These are phyloP conservation scores for Adansonia gregorii DNA, from an alignment of 441 rosid genomes.

Conservation along the genomic window DNA sequence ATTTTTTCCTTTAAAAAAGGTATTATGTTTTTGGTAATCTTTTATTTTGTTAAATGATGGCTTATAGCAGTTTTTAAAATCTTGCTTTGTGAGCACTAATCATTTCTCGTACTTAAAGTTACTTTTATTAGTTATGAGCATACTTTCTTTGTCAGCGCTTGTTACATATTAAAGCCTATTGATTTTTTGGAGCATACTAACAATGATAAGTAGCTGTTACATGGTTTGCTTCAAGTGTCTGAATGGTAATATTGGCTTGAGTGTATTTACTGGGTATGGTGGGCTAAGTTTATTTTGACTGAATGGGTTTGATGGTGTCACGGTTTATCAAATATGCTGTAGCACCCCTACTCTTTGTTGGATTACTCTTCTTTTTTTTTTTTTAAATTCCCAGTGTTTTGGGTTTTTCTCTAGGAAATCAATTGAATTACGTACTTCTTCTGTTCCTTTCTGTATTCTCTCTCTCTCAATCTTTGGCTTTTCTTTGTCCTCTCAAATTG, in stretches of 20 bases:
- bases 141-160: slow-evolving; percentile 1
- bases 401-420: not conserved
- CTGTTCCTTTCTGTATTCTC: not conserved
- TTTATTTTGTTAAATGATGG: not conserved
- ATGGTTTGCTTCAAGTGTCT: not conserved
- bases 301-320: not conserved
- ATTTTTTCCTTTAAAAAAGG: not conserved
- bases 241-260: not conserved
- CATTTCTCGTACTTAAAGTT: not conserved
- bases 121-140: not conserved
- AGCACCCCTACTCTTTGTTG: not conserved
- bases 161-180: not conserved
- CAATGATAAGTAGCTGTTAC: not conserved
- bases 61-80: not conserved
- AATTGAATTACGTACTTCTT: not conserved
- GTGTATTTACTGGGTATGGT: not conserved
- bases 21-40: not conserved
- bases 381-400: not conserved
- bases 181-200: not conserved
- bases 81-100: not conserved
- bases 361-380: not conserved
- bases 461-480: not conserved
- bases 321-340: not conserved
- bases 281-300: not conserved
- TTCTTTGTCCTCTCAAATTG: not conserved